Conservation (phyloP, 2,329 filamentous ascomycete species). For the Verticillium zaregamsianum region DNA sequence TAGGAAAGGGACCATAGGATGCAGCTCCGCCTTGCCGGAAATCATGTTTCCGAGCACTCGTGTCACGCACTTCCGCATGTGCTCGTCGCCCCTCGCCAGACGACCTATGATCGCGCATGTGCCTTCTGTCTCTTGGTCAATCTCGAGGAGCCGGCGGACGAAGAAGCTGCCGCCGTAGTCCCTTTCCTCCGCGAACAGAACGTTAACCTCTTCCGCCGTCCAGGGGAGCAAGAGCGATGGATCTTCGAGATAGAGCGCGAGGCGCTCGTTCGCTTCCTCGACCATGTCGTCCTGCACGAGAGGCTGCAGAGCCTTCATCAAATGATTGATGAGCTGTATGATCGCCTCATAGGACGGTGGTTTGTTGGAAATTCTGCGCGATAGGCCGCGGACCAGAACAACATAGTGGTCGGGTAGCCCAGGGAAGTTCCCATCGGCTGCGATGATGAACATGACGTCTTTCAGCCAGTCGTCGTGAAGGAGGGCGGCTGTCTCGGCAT, state of each 20-base stretch:
- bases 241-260: conserved; percentile 24
- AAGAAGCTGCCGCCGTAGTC: conserved; percentile 45
- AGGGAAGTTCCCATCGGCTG: conserved; percentile 46
- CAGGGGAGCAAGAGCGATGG: conserved; percentile 34
- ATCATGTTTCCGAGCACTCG: conserved; percentile 51
- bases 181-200: conserved; percentile 39
- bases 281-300: conserved; percentile 28
- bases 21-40: conserved; percentile 41
- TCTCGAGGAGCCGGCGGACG: conserved; percentile 60
- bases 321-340: conserved; percentile 43
- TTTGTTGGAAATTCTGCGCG: conserved; percentile 14
- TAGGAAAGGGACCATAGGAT: conserved; percentile 51
- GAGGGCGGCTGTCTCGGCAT: conserved; percentile 52
- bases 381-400: conserved; percentile 32
- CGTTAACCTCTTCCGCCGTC: conserved; percentile 39
- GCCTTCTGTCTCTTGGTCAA: conserved; percentile 51
- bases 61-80: conserved; percentile 48
- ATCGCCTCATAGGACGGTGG: conserved; percentile 50
- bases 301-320: conserved; percentile 40
- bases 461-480: conserved; percentile 58
- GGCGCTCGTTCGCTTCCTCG: conserved; percentile 31
- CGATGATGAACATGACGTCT: conserved; percentile 55
- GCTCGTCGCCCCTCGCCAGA: conserved; percentile 48
- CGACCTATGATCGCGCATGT: conserved; percentile 54
- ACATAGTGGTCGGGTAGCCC: conserved; percentile 53